A percentile compares a stretch with the other conserved stretches of the same genome.
Evolutionary conservation across 1,139 yeast species (phyloP).

Genomic region (Pichiaceae sp.): DNA sequence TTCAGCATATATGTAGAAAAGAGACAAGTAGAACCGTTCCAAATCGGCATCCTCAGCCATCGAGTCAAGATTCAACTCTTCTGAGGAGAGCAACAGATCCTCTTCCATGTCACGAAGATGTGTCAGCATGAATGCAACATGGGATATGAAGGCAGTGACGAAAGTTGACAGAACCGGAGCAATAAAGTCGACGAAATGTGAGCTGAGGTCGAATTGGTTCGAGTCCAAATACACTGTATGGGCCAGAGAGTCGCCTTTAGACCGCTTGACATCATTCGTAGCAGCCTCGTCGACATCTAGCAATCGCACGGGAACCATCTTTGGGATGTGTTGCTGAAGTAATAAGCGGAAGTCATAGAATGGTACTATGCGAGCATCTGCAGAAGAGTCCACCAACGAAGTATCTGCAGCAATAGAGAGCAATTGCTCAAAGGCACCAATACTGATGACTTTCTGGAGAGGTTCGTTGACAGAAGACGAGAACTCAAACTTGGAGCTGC

Average conservation of each 20-base stretch:
- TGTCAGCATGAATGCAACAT: slow-evolving; percentile 72
- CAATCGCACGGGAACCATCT: slow-evolving; percentile 37
- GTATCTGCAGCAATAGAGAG: slow-evolving; percentile 67
- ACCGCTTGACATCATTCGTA: slow-evolving; percentile 17
- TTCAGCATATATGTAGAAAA: slow-evolving; percentile 60
- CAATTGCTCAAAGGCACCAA: slow-evolving; percentile 63
- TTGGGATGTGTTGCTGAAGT: slow-evolving; percentile 59
- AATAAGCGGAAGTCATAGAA: slow-evolving; percentile 62
- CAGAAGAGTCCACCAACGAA: slow-evolving; percentile 24
- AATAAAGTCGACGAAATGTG: slow-evolving; percentile 20
- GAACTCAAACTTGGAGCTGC: slow-evolving; percentile 33
- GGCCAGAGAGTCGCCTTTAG: slow-evolving; percentile 5
- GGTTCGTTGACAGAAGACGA: slow-evolving; percentile 39
- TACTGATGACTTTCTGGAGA: slow-evolving; percentile 43
- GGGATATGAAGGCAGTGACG: slow-evolving; percentile 53
- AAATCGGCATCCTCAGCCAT: slow-evolving; percentile 70
- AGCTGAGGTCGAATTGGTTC: slow-evolving; percentile 25
- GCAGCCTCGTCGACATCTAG: slow-evolving; percentile 32
- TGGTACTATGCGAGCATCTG: slow-evolving; percentile 18
- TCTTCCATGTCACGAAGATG: slow-evolving; percentile 83
- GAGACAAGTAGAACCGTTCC: slow-evolving; percentile 76
- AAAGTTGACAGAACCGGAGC: slow-evolving; percentile 39
- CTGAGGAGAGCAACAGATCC: slow-evolving; percentile 55
- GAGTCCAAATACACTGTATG: slow-evolving; percentile 20
- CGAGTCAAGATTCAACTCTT: slow-evolving; percentile 42